Evolutionary conservation across 345 rosid species (phyloP).

Genomic region (Mercurialis annua): DNA sequence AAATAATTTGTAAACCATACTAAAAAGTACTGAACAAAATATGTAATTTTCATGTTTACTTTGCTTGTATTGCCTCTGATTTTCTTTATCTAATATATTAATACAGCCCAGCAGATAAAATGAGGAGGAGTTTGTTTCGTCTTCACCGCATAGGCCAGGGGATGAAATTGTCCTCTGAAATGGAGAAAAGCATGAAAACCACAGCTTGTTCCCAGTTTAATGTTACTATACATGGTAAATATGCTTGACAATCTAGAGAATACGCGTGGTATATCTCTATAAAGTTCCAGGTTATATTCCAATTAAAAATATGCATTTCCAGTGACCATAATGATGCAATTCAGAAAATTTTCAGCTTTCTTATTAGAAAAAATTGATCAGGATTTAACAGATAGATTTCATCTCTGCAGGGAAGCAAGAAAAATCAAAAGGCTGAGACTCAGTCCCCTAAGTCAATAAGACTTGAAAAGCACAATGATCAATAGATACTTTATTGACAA

Average conservation of each 20-base stretch:
- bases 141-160: neutral
- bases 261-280: neutral
- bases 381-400: neutral
- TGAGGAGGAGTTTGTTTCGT: neutral
- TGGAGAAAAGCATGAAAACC: neutral
- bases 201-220: neutral
- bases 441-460: neutral
- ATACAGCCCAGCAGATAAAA: neutral
- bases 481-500: neutral
- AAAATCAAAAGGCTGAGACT: neutral
- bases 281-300: neutral
- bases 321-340: neutral
- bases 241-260: neutral
- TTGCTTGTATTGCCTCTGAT: neutral
- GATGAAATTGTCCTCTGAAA: neutral
- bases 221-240: neutral
- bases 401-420: neutral
- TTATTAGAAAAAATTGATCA: neutral
- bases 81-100: neutral
- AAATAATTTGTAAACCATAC: neutral
- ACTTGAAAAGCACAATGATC: neutral
- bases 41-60: neutral
- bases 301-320: neutral
- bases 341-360: neutral
- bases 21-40: neutral